Conservation (phyloP, 2,329 filamentous ascomycete genomes). For the Didymella exigua region DNA sequence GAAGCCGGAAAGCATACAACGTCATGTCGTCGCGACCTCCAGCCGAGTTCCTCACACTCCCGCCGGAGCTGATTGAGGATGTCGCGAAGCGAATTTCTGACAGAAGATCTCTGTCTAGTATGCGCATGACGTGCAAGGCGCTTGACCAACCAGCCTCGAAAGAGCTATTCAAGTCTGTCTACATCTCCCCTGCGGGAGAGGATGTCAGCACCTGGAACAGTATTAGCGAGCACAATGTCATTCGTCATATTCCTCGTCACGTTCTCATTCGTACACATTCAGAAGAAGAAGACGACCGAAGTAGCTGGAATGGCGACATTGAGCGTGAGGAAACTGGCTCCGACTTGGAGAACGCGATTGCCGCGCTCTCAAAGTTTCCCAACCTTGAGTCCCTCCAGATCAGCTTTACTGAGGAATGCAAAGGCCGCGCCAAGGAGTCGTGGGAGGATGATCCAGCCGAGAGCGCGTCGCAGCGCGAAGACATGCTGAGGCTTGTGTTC, state of each 20-base stretch:
- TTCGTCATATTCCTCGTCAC: constrained; percentile 11
- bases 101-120: background rate
- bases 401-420: background rate
- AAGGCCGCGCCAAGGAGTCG: background rate
- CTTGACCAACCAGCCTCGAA: background rate
- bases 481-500: background rate
- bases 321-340: background rate
- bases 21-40: background rate
- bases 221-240: constrained; percentile 4
- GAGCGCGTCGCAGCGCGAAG: background rate
- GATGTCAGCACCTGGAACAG: constrained; percentile 23
- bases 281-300: background rate
- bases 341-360: background rate
- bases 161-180: background rate
- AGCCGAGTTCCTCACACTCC: background rate
- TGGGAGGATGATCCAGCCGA: background rate
- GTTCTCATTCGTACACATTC: constrained; percentile 8
- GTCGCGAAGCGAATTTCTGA: background rate
- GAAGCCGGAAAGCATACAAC: background rate
- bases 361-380: background rate
- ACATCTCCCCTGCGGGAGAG: background rate
- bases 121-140: background rate
- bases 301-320: background rate
- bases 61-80: background rate
- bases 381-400: constrained; percentile 2